phyloP scores from a whole-genome alignment of 768 basidiomycete species.

The Artomyces pyxidatus region DNA sequence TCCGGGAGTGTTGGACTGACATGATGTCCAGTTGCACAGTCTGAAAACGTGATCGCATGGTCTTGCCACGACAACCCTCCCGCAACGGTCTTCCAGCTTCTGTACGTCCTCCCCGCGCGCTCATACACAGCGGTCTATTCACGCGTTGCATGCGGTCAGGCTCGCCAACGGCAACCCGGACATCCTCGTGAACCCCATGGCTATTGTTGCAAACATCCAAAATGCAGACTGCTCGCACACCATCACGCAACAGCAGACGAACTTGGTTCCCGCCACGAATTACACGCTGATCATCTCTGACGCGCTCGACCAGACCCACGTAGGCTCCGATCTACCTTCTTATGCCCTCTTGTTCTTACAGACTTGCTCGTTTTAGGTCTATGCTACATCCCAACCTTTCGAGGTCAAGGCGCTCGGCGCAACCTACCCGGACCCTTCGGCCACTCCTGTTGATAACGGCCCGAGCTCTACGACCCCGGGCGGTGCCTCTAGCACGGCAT shows the following conservation, averaged over 20 bases:
- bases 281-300: slow-evolving; percentile 47
- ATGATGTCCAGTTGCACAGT: slow-evolving; percentile 40
- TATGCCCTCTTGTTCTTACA: background rate
- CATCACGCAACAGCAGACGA: slow-evolving; percentile 39
- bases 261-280: slow-evolving; percentile 31
- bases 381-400: slow-evolving; percentile 46
- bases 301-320: slow-evolving; percentile 42
- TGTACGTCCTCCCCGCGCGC: background rate
- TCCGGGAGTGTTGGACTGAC: too few relatives aligned
- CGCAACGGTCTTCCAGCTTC: slow-evolving; percentile 26
- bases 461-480: slow-evolving; percentile 3
- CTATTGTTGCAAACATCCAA: slow-evolving; percentile 41
- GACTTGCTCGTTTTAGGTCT: slow-evolving; percentile 34
- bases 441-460: slow-evolving; percentile 23
- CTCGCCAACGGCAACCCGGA: slow-evolving; percentile 35
- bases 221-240: slow-evolving; percentile 53
- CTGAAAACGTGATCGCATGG: slow-evolving; percentile 54
- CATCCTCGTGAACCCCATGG: slow-evolving; percentile 32
- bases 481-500: background rate
- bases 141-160: slow-evolving; percentile 21
- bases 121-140: slow-evolving; percentile 12
- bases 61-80: slow-evolving; percentile 35
- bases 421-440: slow-evolving; percentile 37
- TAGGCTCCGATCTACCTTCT: slow-evolving; percentile 25
- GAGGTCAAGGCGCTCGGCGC: slow-evolving; percentile 52